Conservation (phyloP, 202 grass and related monocot species). For the Setaria viridis region DNA sequence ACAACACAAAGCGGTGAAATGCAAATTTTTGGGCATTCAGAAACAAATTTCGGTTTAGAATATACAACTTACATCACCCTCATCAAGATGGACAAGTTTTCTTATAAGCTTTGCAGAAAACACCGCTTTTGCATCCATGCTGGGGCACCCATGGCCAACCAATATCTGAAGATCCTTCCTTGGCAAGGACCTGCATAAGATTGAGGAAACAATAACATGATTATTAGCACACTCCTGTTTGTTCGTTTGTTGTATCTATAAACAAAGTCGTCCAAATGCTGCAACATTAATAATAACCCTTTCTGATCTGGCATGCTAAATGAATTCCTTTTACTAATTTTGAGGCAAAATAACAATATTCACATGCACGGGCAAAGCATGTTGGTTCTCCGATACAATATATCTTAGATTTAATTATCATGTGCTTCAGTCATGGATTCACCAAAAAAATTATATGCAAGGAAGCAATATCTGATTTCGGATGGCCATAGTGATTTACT, state of each 20-base stretch:
- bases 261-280: constrained; percentile 4
- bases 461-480: background rate
- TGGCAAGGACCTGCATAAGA: constrained; percentile 67
- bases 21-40: background rate
- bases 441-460: background rate
- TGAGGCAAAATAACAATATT: background rate
- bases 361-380: background rate
- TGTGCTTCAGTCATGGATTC: constrained; percentile 30
- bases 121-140: constrained; percentile 75
- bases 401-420: background rate
- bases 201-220: constrained; percentile 39
- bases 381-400: constrained; percentile 2
- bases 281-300: background rate
- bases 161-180: constrained; percentile 92
- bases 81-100: constrained; percentile 92
- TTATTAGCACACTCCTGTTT: constrained; percentile 14
- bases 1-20: background rate
- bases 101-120: constrained; percentile 94
- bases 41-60: constrained; percentile 38
- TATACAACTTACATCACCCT: constrained; percentile 83
- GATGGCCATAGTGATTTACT: constrained; percentile 7
- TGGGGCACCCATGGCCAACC: constrained; percentile 89
- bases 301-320: background rate
- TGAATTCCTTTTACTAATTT: background rate
- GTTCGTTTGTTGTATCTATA: background rate